Evolutionary conservation across 2,329 filamentous ascomycete genomes (phyloP).

Genomic region (Penicillium glabrum): DNA sequence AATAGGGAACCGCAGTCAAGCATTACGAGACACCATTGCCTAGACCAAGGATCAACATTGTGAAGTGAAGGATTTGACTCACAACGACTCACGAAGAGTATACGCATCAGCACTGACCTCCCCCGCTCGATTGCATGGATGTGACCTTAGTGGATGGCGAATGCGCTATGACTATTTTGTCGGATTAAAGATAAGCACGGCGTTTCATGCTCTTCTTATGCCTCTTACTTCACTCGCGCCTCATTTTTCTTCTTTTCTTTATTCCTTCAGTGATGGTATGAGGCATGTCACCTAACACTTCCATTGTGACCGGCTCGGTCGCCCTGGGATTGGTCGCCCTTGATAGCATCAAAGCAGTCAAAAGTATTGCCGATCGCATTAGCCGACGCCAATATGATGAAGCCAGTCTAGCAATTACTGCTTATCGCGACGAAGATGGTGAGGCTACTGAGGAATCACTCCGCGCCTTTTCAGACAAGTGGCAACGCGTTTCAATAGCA

Average conservation of each 20-base stretch:
- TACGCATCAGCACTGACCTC: not conserved
- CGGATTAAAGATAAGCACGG: not conserved
- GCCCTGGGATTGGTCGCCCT: slow-evolving; percentile 25
- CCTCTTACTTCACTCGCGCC: too few species aligned
- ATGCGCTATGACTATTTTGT: not conserved
- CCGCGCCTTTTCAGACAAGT: slow-evolving; percentile 60
- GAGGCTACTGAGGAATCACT: slow-evolving; percentile 64
- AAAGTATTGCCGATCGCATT: slow-evolving; percentile 21
- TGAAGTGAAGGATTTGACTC: not conserved
- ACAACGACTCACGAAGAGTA: not conserved
- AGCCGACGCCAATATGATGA: slow-evolving; percentile 17
- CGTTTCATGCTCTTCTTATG: not conserved
- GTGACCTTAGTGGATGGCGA: slow-evolving; percentile 1
- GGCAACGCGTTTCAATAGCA: slow-evolving; percentile 57
- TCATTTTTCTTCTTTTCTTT: not conserved
- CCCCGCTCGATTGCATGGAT: not conserved
- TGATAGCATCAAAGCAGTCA: slow-evolving; percentile 27
- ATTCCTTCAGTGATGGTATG: slow-evolving; percentile 2
- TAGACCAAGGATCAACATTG: not conserved
- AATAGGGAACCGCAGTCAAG: not conserved
- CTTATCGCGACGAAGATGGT: slow-evolving; percentile 71
- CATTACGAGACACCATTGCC: not conserved
- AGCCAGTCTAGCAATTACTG: slow-evolving; percentile 31
- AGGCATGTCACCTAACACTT: slow-evolving; percentile 24
- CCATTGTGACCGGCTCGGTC: slow-evolving; percentile 22